These are phyloP conservation scores for Durusdinium trenchii DNA, from an alignment of 73 alveolate genomes.

Conservation along the genomic window DNA sequence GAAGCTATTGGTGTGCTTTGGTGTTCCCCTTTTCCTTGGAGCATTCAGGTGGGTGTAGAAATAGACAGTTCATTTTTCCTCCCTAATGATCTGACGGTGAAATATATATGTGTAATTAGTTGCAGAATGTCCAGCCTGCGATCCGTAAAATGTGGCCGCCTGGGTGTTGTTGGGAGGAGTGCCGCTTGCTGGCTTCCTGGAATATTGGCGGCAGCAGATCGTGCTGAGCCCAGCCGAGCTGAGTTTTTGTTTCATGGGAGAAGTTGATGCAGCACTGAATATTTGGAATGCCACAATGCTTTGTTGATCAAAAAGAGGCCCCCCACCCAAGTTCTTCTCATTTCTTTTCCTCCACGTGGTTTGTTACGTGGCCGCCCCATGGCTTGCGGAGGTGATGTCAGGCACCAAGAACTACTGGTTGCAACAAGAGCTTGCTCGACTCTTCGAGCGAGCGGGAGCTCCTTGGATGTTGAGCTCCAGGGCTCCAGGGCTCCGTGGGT, in stretches of 20 bases:
- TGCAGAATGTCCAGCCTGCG: no score
- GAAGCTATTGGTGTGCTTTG: no score
- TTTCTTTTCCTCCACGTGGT: background rate
- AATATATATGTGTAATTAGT: no score
- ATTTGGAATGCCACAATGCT: background rate
- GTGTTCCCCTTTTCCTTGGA: no score
- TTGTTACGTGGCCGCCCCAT: background rate
- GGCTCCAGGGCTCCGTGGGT: no score
- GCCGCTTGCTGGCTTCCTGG: conserved; percentile 44
- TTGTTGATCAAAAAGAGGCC: background rate
- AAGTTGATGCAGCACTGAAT: background rate
- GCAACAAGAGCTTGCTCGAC: conserved; percentile 79
- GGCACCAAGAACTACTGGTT: conserved; percentile 63
- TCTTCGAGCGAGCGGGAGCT: conserved; percentile 71
- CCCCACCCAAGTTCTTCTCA: no score
- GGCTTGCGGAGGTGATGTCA: background rate
- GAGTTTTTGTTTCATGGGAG: no score
- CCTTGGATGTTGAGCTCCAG: no score
- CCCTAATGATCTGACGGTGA: no score
- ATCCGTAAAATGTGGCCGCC: no score
- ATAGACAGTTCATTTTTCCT: no score
- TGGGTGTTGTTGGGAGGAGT: background rate
- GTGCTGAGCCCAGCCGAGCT: background rate
- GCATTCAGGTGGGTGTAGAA: no score
- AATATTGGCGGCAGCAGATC: conserved; percentile 81